phyloP scores from a whole-genome alignment of 2,329 filamentous ascomycete genomes.

The Aurifilum marmelostoma region DNA sequence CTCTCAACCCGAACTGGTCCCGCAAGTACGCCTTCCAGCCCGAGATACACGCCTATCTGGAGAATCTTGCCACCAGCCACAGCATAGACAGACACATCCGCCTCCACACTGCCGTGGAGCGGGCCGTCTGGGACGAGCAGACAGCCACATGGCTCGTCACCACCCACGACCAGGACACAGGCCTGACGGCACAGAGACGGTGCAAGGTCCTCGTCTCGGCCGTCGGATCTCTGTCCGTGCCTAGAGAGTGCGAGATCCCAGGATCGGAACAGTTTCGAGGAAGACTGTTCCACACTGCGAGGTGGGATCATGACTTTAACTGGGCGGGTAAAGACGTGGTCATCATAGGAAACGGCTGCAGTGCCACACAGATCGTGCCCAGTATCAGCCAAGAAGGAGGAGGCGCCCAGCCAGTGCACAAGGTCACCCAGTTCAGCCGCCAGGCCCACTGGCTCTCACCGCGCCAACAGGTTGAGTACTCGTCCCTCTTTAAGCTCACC shows the following conservation, averaged over 20 bases:
- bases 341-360: slow-evolving; percentile 41
- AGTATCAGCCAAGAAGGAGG: slow-evolving; percentile 33
- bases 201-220: slow-evolving; percentile 9
- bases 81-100: slow-evolving; percentile 41
- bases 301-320: slow-evolving; percentile 38
- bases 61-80: slow-evolving; percentile 32
- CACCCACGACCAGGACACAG: background rate
- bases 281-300: slow-evolving; percentile 40
- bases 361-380: slow-evolving; percentile 42
- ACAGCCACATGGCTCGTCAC: slow-evolving; percentile 37
- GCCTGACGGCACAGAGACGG: background rate
- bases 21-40: slow-evolving; percentile 32
- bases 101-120: slow-evolving; percentile 42
- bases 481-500: slow-evolving; percentile 29
- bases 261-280: slow-evolving; percentile 40
- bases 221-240: slow-evolving; percentile 3
- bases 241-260: slow-evolving; percentile 32
- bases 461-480: slow-evolving; percentile 30
- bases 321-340: slow-evolving; percentile 39
- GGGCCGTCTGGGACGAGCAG: slow-evolving; percentile 42
- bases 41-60: slow-evolving; percentile 36
- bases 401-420: slow-evolving; percentile 27
- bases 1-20: slow-evolving; percentile 32
- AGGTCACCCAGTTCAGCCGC: slow-evolving; percentile 19
- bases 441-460: slow-evolving; percentile 32